These are phyloP conservation scores for Tetradesmus obliquus DNA, from an alignment of 139 green algal genomes.

Conservation along the genomic window DNA sequence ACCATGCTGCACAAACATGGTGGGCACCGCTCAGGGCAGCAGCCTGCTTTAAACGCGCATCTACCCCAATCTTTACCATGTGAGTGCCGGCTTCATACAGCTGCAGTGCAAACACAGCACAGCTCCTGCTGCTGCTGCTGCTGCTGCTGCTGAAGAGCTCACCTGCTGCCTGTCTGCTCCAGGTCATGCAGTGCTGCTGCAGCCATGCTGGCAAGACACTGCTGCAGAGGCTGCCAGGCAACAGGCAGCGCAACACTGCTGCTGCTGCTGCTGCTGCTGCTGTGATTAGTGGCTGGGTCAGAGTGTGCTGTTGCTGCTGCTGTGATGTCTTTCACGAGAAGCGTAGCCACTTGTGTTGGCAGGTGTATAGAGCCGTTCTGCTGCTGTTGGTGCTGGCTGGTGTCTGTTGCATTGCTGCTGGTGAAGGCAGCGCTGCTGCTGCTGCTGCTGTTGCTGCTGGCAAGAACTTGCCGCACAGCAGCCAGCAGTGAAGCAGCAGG, in stretches of 20 bases:
- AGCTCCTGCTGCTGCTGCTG: too few relatives aligned
- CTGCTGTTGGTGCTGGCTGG: background rate
- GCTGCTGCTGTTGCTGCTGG: background rate
- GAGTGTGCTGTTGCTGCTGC: background rate
- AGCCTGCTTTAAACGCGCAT: too few relatives aligned
- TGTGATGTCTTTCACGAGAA: background rate
- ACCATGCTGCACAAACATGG: too few relatives aligned
- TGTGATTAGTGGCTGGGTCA: background rate
- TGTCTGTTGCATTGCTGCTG: background rate
- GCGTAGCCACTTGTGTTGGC: background rate
- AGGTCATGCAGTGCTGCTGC: slow-evolving; percentile 11
- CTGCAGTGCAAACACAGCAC: too few relatives aligned
- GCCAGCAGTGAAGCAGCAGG: background rate
- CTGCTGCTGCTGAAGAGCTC: background rate
- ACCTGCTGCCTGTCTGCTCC: background rate
- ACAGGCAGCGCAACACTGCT: background rate
- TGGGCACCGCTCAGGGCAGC: too few relatives aligned
- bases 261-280: background rate
- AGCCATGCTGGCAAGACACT: slow-evolving; percentile 6
- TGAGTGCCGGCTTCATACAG: too few relatives aligned
- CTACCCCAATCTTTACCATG: too few relatives aligned
- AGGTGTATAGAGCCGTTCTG: background rate
- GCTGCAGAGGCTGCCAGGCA: background rate
- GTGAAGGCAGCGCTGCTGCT: background rate
- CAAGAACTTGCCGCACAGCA: background rate